phyloP scores from a whole-genome alignment of 441 rosid species.

The Euphorbia celastroides region DNA sequence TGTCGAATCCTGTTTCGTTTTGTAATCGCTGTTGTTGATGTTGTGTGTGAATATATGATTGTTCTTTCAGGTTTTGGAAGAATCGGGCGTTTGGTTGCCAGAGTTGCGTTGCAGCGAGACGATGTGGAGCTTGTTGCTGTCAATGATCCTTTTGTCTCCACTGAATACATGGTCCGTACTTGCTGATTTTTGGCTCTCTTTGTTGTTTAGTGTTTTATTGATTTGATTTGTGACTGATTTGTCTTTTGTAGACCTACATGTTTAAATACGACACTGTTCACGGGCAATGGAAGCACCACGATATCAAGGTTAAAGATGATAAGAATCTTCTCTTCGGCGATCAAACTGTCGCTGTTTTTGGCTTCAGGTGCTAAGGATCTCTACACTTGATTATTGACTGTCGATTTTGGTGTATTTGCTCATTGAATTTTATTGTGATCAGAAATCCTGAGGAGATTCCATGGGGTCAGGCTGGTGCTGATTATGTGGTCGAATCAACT shows the following conservation, averaged over 20 bases:
- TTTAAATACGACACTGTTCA: conserved; percentile 91
- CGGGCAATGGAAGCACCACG: conserved; percentile 85
- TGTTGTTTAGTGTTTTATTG: background rate
- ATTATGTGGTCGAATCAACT: conserved; percentile 70
- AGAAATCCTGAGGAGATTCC: conserved; percentile 98
- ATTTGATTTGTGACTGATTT: background rate
- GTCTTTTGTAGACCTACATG: conserved; percentile 62
- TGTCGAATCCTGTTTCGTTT: background rate
- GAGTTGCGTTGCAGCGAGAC: conserved; percentile 66
- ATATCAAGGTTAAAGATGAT: conserved; percentile 62
- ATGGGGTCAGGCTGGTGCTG: conserved; percentile 68
- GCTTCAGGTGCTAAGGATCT: conserved; percentile 33
- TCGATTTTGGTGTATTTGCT: background rate
- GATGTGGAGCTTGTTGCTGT: conserved; percentile 90
- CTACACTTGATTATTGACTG: background rate
- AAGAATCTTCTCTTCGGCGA: conserved; percentile 85
- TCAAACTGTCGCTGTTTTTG: conserved; percentile 70
- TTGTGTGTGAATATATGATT: background rate
- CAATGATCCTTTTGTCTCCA: conserved; percentile 88
- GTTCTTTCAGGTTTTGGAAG: conserved; percentile 62
- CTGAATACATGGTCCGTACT: conserved; percentile 64
- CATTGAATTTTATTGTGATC: background rate
- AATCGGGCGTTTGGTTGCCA: conserved; percentile 86
- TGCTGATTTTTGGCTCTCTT: background rate
- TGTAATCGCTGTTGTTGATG: background rate